These are phyloP conservation scores for Sequoiadendron giganteum DNA, from an alignment of 75 land plant genomes.

Conservation along the genomic window DNA sequence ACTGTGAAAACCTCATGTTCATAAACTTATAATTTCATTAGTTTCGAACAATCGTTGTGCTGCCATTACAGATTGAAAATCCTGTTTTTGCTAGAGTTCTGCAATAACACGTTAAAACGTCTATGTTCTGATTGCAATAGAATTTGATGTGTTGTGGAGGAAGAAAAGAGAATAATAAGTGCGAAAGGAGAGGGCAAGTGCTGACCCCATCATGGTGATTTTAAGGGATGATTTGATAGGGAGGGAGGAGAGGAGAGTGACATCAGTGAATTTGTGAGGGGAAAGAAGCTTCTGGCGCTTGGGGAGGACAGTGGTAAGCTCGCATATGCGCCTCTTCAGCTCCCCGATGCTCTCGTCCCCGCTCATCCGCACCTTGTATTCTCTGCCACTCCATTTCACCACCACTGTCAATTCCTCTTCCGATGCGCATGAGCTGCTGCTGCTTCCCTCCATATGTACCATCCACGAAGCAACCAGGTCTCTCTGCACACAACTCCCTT, in stretches of 20 bases:
- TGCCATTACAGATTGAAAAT: not conserved
- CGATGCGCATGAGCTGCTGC: not conserved
- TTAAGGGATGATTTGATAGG: constrained; percentile 79
- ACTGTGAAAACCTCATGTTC: too few relatives aligned
- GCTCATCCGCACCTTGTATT: constrained; percentile 87
- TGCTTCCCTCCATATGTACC: not conserved
- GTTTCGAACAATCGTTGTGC: not conserved
- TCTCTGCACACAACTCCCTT: not conserved
- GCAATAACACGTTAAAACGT: not conserved
- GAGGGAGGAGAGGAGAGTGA: constrained; percentile 68
- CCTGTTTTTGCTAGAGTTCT: not conserved
- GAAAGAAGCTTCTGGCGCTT: constrained; percentile 99
- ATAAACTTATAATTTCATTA: too few relatives aligned
- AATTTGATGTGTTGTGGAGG: too few relatives aligned
- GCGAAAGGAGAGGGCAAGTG: not conserved
- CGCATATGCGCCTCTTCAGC: constrained; percentile 94
- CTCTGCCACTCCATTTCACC: constrained; percentile 92
- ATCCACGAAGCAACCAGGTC: not conserved
- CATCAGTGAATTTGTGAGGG: constrained; percentile 74
- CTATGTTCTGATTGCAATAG: too few relatives aligned
- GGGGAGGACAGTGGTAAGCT: constrained; percentile 85
- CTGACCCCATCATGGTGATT: constrained; percentile 97
- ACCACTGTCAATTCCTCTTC: constrained; percentile 88
- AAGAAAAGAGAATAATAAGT: not conserved
- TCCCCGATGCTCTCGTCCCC: constrained; percentile 89